Conservation (phyloP, 2,329 filamentous ascomycete genomes). For the Lasiodiplodia citricola region DNA sequence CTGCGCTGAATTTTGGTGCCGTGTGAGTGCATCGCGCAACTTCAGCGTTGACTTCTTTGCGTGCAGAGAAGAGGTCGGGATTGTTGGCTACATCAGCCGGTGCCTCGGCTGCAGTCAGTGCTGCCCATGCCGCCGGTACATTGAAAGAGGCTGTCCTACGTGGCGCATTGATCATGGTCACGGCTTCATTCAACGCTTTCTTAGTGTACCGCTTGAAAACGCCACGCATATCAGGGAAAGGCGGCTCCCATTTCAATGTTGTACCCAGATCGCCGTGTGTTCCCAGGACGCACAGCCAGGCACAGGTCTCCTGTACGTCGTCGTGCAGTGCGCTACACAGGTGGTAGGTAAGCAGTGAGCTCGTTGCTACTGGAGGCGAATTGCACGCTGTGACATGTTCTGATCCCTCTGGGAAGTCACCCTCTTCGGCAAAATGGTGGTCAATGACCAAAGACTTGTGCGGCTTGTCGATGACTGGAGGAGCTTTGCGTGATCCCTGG, state of each 20-base stretch:
- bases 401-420: constrained; percentile 62
- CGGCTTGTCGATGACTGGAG: constrained; percentile 56
- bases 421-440: constrained; percentile 61
- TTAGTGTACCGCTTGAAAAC: constrained; percentile 62
- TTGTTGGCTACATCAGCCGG: constrained; percentile 60
- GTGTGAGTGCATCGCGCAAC: constrained; percentile 66
- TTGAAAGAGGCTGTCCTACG: constrained; percentile 66
- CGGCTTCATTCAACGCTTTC: constrained; percentile 66
- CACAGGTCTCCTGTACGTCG: constrained; percentile 55
- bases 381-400: constrained; percentile 66
- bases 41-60: constrained; percentile 65
- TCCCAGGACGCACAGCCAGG: constrained; percentile 68
- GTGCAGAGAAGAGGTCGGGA: constrained; percentile 57
- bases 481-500: constrained; percentile 64
- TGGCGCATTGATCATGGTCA: constrained; percentile 69
- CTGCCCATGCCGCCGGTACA: constrained; percentile 65
- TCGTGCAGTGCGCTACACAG: constrained; percentile 65
- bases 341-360: constrained; percentile 66
- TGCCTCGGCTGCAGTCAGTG: constrained; percentile 56
- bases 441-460: constrained; percentile 66
- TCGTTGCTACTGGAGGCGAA: constrained; percentile 69
- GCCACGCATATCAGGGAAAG: constrained; percentile 69
- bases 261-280: constrained; percentile 71
- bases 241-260: constrained; percentile 67
- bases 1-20: constrained; percentile 67